Evolutionary conservation across 2,329 filamentous ascomycete species (phyloP), one percentile per base, ranked within the genome.

Genomic region (Colletotrichum karsti): DNA sequence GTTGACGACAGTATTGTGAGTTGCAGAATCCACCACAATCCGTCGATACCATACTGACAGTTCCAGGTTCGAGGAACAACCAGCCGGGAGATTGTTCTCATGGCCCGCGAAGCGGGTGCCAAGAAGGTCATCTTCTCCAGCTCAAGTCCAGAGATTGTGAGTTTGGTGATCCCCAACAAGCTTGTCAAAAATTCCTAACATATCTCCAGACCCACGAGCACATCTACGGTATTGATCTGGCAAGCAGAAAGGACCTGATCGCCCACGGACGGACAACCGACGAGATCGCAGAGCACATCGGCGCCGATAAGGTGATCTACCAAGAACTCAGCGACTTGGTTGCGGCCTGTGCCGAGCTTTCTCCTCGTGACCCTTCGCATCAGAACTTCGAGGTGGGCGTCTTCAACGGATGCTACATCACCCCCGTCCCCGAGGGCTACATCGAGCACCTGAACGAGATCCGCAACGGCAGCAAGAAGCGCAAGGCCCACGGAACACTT

Each of bases 401-500:
- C 8, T 98, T 98, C 82, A 94, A 91, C 75, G 95, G 95, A 50
- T 89, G 90, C 71, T 98, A 98, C 79, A 86, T 93, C 69, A 98
- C 95, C 0, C 89, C 90, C 0, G 92, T 98, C 2, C 88, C 91
- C 1, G 87, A 90, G 7, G 90, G 88, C 39, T 98, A 98, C 81
- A 96, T 98, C 73, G 89, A 93, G 72, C 93, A 94, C 74, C 84
- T 97, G 5, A 91, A 93, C 79, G 83, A 86, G 66, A 80, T 94
- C 18, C 86, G 93, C 59, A 66, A 44, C 20, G 26, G 92, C 46
- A 92, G 91, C 51, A 90, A 93, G 78, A 91, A 88, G 70, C 84
- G 86, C 69, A 65, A 67, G 53, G 42, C 48, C 24, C 26, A 18
- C 26, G 41, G 37, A n/a, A 26, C 59, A 18, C 26, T 65, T 7